Base-by-base conservation (phyloP, 202 grass and related monocot species). In the Panicum virgatum region DNA sequence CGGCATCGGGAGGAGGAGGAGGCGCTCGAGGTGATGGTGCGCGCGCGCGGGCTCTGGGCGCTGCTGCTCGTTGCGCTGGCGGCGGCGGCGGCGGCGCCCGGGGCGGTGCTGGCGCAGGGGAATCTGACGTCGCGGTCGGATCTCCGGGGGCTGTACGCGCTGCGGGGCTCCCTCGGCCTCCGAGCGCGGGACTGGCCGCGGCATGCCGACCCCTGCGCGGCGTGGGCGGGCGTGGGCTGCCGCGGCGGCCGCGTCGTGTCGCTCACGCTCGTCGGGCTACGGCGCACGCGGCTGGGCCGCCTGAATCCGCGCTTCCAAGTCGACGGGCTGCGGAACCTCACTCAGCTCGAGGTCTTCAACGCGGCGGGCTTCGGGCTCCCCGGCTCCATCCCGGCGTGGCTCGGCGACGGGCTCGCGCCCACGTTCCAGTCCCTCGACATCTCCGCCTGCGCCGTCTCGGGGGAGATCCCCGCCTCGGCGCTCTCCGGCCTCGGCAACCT, bases 151-250 rank as follows among this genome's bases (percentile, higher is more conserved):
- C 83, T 98, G 3, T 98, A 98, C 88, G 65, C 82, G 58, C 90
- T 98, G 63, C 90, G 96, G 1, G 86, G 77, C 30, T 91, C 96
- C 57, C 96, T 98, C 34, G 96, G 96, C 7, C 86, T 98, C 6
- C 89, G 96, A 34, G 92, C 96, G 12, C 79, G 92, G n/a, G 92
- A 98, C 84, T 98, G 96, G 96, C 96, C 91, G 56, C 87, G 92
- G 5, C 36, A 4, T 6, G 59, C 85, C 12, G 92, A 96, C 96
- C 96, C 96, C 12, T 98, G 96, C 84, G 0, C 80, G 26, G 62
- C 87, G 73, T 98, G 96, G 96, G 53, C 57, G 2, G 96, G 96
- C 30, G 92, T 98, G 0, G 34, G 32, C 64, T 99, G 96, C 87
- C 77, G 80, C 7, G 45, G 15, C 25, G 96, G 93, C 26, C 93